Evolutionary conservation across 2,329 filamentous ascomycete species (phyloP), one percentile per base, ranked within the genome.

Genomic region (Neoascochyta sp.): DNA sequence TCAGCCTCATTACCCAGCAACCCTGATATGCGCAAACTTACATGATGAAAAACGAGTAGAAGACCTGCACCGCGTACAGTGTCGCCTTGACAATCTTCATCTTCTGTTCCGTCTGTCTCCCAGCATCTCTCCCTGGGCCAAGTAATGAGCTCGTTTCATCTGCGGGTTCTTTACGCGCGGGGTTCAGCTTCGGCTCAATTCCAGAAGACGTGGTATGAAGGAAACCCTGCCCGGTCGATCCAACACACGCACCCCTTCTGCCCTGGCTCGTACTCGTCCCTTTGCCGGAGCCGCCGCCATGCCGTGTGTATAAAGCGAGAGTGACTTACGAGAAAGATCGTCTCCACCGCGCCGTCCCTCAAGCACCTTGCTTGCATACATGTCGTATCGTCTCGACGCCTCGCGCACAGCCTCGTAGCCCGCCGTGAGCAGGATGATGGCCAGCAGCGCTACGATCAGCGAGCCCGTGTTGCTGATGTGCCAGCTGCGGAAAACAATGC

Each of bases 31-130:
- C 5, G 19, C 2, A n/a, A 22, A 81, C 90, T 80, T 63, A 95
- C 92, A 98, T 98, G 61, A 98, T 89, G 75, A 98, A 96, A 57
- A 98, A 96, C 25, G 89, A 93, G 65, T 98, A 98, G 65, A 96
- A 96, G 48, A 92, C 93, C 71, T 98, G 92, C 29, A 92, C 65
- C 12, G 82, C 90, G 69, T 98, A 98, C 33, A 98, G 68, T 17
- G 76, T 65, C 16, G 86, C 85, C 71, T 95, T 90, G 63, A 86
- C 69, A 40, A 93, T 59, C 64, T 86, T 88, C 29, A 79, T 81
- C 55, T 75, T 78, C 65, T 80, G 76, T 62, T 78, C 76, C 43
- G 76, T 70, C 61, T 77, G 76, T 58, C 73, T 77, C 63, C 46
- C 52, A 19, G 39, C 42, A 21, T 46, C 45, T 52, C 84, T 82